Evolutionary conservation across 1,284 basidiomycete species (phyloP), one percentile per base, ranked within the genome.

Genomic region (Xerocomus nothofagi): DNA sequence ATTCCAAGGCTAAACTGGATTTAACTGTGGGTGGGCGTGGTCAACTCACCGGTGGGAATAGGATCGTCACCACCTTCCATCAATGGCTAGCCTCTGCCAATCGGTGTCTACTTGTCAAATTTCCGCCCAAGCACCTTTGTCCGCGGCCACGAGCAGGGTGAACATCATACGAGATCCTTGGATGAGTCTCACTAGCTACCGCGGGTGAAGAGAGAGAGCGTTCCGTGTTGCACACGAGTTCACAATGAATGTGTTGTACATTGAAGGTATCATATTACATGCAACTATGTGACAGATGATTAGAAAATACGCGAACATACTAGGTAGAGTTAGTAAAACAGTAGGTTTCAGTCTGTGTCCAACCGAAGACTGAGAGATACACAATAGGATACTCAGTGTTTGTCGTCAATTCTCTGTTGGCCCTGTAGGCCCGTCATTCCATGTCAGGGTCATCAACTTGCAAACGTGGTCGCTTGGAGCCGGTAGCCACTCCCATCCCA

Each of bases 391-490:
- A 67, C 55, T n/a, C n/a, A n/a, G n/a, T 18, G 51, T 53, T 54
- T 51, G 57, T 60, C 50, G 49, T 55, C 43, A 43, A 21, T 47
- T 51, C 55, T 55, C 55, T 53, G 67, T 52, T 41, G 52, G 50
- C 50, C 51, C 48, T 33, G 53, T 41, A 2, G 42, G 12, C 59
- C 47, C 14, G 60, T 74, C 71, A 75, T 59, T 74, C 72, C 66
- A 73, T 62, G 58, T 74, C 76, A 55, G 67, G 68, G 54, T 69
- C 67, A 58, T 83, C 82, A 56, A 79, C 75, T 47, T 78, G 72
- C 55, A 80, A 67, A 58, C 82, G 79, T 57, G 76, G 80, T 59
- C 82, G 79, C 68, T 84, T 83, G 50, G 77, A 70, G 44, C 77
- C 64, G 33, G 73, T 65, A 32, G 60, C 69, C 55, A 80, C 73